Conservation (phyloP, 2,329 filamentous ascomycete species). For the Hysterium pulicare region DNA sequence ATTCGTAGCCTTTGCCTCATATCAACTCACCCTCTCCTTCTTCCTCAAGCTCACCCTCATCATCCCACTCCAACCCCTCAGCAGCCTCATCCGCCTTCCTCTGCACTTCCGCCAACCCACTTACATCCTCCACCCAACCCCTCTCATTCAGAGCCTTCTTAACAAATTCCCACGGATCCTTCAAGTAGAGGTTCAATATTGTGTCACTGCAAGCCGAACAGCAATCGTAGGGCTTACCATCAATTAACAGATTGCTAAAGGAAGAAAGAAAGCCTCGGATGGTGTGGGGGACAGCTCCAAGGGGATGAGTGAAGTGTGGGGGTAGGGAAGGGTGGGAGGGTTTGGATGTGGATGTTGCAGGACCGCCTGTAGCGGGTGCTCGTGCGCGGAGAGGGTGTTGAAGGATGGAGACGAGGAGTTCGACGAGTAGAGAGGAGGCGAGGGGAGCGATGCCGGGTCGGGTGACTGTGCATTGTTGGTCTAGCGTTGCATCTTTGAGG, state of each 20-base stretch:
- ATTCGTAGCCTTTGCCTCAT: no score
- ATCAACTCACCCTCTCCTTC: constrained; percentile 56
- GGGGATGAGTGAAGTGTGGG: constrained; percentile 54
- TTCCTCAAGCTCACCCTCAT: constrained; percentile 43
- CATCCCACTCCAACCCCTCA: constrained; percentile 58
- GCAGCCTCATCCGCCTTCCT: constrained; percentile 46
- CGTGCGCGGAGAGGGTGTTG: constrained; percentile 58
- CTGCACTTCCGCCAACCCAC: constrained; percentile 67
- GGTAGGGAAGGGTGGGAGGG: constrained; percentile 29
- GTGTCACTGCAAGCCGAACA: constrained; percentile 76
- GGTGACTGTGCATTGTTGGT: constrained; percentile 97
- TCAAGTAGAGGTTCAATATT: constrained; percentile 65
- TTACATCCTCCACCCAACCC: constrained; percentile 75
- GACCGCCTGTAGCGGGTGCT: constrained; percentile 26
- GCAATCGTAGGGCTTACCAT: constrained; percentile 71
- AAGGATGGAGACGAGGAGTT: constrained; percentile 80
- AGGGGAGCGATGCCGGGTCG: constrained; percentile 89
- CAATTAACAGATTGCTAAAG: constrained; percentile 71
- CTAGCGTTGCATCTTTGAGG: constrained; percentile 88
- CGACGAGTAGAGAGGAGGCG: constrained; percentile 85
- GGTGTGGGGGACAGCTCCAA: constrained; percentile 72
- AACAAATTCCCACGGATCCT: constrained; percentile 72
- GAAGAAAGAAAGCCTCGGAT: constrained; percentile 73
- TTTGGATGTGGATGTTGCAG: constrained; percentile 5
- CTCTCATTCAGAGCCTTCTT: constrained; percentile 70